Conservation (phyloP, 306 rosid genomes). For the Astragalus membranaceus region DNA sequence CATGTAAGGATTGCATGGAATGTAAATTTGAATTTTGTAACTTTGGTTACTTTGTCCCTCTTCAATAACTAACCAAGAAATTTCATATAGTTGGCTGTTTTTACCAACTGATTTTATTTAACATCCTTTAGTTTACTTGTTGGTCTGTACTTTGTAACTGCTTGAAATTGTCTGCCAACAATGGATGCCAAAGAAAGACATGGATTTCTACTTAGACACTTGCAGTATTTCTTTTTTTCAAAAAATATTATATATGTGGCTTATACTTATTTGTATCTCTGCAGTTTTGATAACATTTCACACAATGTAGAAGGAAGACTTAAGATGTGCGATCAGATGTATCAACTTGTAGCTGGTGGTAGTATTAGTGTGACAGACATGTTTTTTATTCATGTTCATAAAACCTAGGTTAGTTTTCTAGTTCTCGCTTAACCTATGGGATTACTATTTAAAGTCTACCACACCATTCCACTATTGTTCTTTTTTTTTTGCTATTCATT, state of each 20-base stretch:
- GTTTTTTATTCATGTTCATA: slow-evolving; percentile 13
- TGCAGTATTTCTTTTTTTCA: not conserved
- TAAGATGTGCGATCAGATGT: not conserved
- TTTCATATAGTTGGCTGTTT: not conserved
- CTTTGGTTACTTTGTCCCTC: not conserved
- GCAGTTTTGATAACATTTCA: slow-evolving; percentile 64
- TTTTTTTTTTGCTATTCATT: not conserved
- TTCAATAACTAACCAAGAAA: not conserved
- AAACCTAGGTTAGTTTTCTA: slow-evolving; percentile 18
- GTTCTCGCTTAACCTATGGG: slow-evolving; percentile 18
- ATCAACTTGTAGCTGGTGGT: slow-evolving; percentile 15
- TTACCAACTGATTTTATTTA: not conserved
- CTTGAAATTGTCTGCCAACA: not conserved
- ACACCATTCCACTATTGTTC: not conserved
- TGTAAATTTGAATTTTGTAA: not conserved
- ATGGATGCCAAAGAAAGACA: not conserved
- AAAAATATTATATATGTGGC: not conserved
- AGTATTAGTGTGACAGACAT: slow-evolving; percentile 12
- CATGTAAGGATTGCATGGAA: not conserved
- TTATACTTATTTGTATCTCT: slow-evolving; percentile 24
- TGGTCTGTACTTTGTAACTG: not conserved
- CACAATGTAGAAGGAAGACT: slow-evolving; percentile 41
- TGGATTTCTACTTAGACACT: not conserved
- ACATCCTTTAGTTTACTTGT: not conserved
- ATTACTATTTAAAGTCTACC: slow-evolving; percentile 3